phyloP scores from a whole-genome alignment of 2,329 filamentous ascomycete species.

The Ceratocystis cubensis region DNA sequence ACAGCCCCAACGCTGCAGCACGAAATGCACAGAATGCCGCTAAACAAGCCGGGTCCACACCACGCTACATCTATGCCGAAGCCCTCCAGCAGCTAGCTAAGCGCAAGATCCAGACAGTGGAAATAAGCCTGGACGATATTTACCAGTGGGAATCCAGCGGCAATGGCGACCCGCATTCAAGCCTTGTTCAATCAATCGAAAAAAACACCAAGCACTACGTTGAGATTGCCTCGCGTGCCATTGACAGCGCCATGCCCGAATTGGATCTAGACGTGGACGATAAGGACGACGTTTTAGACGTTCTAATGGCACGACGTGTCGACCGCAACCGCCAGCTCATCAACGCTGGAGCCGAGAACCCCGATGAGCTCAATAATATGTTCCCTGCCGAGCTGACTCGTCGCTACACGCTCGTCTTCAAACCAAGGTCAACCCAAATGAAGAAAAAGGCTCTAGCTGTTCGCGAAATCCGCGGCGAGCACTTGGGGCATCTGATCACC shows the following conservation, averaged over 20 bases:
- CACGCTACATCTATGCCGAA: constrained; percentile 77
- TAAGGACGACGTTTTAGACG: constrained; percentile 94
- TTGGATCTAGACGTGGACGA: constrained; percentile 68
- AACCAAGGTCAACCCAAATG: constrained; percentile 64
- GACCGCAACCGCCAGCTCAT: constrained; percentile 69
- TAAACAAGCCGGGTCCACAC: constrained; percentile 38
- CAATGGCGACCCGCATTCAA: constrained; percentile 52
- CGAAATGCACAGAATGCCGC: constrained; percentile 35
- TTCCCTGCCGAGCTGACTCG: constrained; percentile 88
- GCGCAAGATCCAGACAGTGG: constrained; percentile 60
- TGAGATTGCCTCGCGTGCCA: constrained; percentile 75
- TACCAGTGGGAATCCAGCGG: constrained; percentile 63
- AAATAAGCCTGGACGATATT: constrained; percentile 83
- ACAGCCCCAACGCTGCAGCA: constrained; percentile 46
- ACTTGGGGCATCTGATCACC: constrained; percentile 86
- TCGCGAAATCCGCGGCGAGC: constrained; percentile 80
- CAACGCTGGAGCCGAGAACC: constrained; percentile 54
- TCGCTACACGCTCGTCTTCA: constrained; percentile 92
- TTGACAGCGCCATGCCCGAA: constrained; percentile 74
- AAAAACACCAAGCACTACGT: constrained; percentile 91
- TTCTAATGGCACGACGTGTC: constrained; percentile 85
- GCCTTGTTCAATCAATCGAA: constrained; percentile 73
- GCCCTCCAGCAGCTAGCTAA: constrained; percentile 80
- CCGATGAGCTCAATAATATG: constrained; percentile 55
- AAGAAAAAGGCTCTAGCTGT: constrained; percentile 68